Evolutionary conservation across 208 protist genomes (phyloP).

Genomic region (Leishmania arabica): DNA sequence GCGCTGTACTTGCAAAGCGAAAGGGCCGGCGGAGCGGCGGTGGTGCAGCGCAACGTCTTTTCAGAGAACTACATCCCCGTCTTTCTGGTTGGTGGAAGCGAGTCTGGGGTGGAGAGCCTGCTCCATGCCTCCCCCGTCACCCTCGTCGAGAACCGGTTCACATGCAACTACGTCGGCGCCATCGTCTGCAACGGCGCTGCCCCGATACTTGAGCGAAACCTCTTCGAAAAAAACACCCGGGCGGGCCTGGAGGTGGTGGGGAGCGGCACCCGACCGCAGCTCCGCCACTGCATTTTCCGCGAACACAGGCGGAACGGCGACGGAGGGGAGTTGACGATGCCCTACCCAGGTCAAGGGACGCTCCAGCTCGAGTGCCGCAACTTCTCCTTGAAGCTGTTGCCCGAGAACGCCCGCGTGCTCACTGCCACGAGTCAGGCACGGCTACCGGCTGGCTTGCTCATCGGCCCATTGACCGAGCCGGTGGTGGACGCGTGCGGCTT

Average conservation of each 20-base stretch:
- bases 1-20: constrained; percentile 52
- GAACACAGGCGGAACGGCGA: constrained; percentile 26
- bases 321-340: not conserved
- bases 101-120: constrained; percentile 11
- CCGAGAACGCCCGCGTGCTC: constrained; percentile 46
- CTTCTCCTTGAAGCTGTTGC: constrained; percentile 38
- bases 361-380: constrained; percentile 35
- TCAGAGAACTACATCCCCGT: constrained; percentile 58
- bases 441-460: constrained; percentile 54
- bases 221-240: constrained; percentile 74
- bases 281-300: constrained; percentile 67
- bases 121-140: constrained; percentile 9
- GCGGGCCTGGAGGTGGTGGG: constrained; percentile 74
- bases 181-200: constrained; percentile 64
- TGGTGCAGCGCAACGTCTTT: constrained; percentile 65
- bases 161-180: constrained; percentile 73
- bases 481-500: constrained; percentile 59
- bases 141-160: constrained; percentile 65
- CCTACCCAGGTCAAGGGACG: constrained; percentile 36
- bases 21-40: constrained; percentile 9
- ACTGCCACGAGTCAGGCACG: constrained; percentile 25
- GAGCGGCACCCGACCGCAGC: constrained; percentile 39
- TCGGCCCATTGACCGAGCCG: constrained; percentile 43
- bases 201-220: constrained; percentile 58
- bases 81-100: constrained; percentile 37